These are phyloP conservation scores for Yarrowia hollandica DNA, from an alignment of 805 yeast species.

Conservation along the genomic window DNA sequence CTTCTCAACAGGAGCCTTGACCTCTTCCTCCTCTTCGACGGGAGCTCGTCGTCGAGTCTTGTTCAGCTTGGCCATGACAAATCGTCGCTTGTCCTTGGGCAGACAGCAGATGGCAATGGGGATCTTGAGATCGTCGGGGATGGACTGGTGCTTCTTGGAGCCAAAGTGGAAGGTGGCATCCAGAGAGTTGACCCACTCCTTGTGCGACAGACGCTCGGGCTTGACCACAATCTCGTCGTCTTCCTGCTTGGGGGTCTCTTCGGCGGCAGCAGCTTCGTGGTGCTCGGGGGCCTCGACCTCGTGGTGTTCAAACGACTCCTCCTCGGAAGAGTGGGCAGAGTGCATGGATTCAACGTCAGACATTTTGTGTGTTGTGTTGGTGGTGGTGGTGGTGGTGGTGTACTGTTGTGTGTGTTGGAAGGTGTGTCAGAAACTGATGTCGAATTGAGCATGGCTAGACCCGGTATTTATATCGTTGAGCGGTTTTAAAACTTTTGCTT, in stretches of 20 bases:
- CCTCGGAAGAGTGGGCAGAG: conserved; percentile 16
- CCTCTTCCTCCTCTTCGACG: not conserved
- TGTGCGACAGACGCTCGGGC: conserved; percentile 1
- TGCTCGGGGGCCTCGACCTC: conserved; percentile 3
- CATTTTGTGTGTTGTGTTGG: not conserved
- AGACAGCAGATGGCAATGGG: conserved; percentile 17
- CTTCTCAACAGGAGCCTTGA: not conserved
- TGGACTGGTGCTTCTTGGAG: conserved; percentile 20
- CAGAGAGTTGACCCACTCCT: conserved; percentile 4
- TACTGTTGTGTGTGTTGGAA: not conserved
- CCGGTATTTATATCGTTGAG: conserved; percentile 1
- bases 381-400: not conserved
- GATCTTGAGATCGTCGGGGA: conserved; percentile 5
- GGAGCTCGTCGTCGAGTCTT: not conserved
- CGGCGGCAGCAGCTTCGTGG: conserved; percentile 13
- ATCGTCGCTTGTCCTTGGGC: conserved; percentile 12
- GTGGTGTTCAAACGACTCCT: conserved; percentile 4
- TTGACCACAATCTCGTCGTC: conserved; percentile 10
- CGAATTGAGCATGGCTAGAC: not conserved
- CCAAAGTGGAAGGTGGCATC: conserved; percentile 15
- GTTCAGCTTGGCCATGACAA: conserved; percentile 5
- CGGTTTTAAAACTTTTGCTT: too few relatives aligned
- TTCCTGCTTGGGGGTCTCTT: not conserved
- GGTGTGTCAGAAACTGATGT: conserved; percentile 13
- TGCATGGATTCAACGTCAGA: conserved; percentile 22